Evolutionary conservation across 805 yeast genomes (phyloP), one percentile per base, ranked within the genome.

Genomic region (Hanseniaspora pseudoguilliermondii): DNA sequence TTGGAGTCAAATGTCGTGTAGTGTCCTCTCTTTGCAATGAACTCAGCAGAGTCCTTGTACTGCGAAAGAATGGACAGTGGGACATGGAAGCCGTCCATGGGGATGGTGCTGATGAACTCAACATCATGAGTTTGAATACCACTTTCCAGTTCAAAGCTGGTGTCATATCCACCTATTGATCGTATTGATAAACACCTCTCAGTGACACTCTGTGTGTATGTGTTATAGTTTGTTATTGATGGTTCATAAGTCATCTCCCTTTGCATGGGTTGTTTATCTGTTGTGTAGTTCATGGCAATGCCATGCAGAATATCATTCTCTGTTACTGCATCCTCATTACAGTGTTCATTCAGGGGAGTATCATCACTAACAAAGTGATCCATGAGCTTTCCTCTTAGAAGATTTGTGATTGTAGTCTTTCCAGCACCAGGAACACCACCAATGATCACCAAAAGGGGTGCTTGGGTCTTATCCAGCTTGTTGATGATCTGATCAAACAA

Each of bases 391-490:
- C 66, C 64, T 36, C 75, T 75, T 6, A 87, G 69, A 5, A 66
- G 55, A 40, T 64, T 63, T 1, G 90, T 81, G 38, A 82, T 63
- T 0, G 95, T 84, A 3, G 90, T 77, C 65, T 87, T 87, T 0
- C 96, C 96, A 0, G 90, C 80, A 6, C 96, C 96, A 2, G 96
- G 95, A 0, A 81, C 75, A 0, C 95, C 96, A 2, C 82, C 81
- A 13, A 88, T 63, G 0, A 84, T 70, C 10, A 88, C 71, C 18
- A 83, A 42, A 2, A 50, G 27, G 8, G 54, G 54, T 2, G 16
- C 6, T 29, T 29, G n/a, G 9, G 38, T 18, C 4, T 15, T 20
- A n/a, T 27, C 38, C 13, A 29, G 9, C 11, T n/a, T 46, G 1
- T 5, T 18, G 8, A 18, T 5, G 16, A 46, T 32, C 16, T 46